Evolutionary conservation across 352 stramenopile species (phyloP), one percentile per base, ranked within the genome.

Genomic region (Phytophthora nicotianae): DNA sequence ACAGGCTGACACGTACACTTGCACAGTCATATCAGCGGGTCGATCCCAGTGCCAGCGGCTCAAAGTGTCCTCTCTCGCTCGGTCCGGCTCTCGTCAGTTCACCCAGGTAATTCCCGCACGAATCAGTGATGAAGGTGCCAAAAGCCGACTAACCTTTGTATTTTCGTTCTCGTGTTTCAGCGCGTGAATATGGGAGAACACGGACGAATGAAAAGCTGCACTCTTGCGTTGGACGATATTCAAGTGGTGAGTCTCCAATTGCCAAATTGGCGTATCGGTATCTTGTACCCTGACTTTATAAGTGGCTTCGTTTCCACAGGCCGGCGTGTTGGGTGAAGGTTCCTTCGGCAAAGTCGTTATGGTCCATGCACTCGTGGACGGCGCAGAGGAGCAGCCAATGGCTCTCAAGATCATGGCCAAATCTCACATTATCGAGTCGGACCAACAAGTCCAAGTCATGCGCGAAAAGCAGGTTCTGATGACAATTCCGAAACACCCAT

Each of bases 341-440:
- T 98, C 96, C 0, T 99, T 98, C 72, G 96, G 96, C 27, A 96
- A 97, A 60, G 96, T 99, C 3, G 95, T 95, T 65, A 85, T 99
- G 41, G 92, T 98, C 0, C 86, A 85, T 51, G 75, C 83, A 8
- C 71, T 75, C 14, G 46, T 88, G 33, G 72, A 90, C n/a, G 79
- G 71, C 10, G 65, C 83, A 20, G 73, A 74, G 35, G 69, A 89
- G 50, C 70, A 79, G 17, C 77, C 81, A 8, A 89, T 93, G 65
- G 93, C 93, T 35, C 81, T 98, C 38, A 98, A 98, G 66, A 94
- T 90, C 58, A 93, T 98, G 72, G 81, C 88, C 11, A 98, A 98
- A 72, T 89, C 86, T 42, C 79, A 91, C 65, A 98, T 98, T 62
- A 93, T 98, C 47, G 91, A 98, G 58, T 95, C 86, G 19, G 84